Evolutionary conservation across 1,139 yeast genomes (phyloP).

Genomic region (Kurtzmaniella quercitrusa): DNA sequence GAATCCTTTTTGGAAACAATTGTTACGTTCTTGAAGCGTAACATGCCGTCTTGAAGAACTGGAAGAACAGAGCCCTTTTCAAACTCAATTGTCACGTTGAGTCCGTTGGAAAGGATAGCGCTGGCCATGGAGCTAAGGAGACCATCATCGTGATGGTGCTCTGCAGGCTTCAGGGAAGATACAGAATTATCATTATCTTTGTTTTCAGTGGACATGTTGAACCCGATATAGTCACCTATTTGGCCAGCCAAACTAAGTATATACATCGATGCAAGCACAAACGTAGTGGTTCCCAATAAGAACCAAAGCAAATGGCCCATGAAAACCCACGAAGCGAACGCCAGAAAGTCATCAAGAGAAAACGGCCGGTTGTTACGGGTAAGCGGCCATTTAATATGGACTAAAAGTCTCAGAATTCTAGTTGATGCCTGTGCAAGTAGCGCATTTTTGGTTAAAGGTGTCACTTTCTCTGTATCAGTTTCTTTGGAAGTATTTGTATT

Average conservation of each 20-base stretch:
- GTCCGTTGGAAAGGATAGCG: slow-evolving; percentile 35
- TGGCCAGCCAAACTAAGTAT: slow-evolving; percentile 41
- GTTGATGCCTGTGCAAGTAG: slow-evolving; percentile 43
- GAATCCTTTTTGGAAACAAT: slow-evolving; percentile 25
- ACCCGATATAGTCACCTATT: slow-evolving; percentile 14
- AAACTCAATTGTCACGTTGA: slow-evolving; percentile 35
- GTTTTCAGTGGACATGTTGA: slow-evolving; percentile 11
- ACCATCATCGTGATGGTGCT: slow-evolving; percentile 16
- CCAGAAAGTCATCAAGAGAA: slow-evolving; percentile 51
- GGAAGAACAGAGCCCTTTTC: slow-evolving; percentile 36
- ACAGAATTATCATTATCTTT: slow-evolving; percentile 11
- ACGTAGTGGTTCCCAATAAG: slow-evolving; percentile 63
- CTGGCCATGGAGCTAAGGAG: slow-evolving; percentile 34
- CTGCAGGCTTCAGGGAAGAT: not conserved
- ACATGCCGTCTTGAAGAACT: slow-evolving; percentile 56
- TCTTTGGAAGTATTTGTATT: too few species aligned
- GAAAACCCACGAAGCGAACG: slow-evolving; percentile 54
- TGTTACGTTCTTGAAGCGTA: slow-evolving; percentile 52
- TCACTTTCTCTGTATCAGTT: too few species aligned
- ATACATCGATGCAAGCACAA: slow-evolving; percentile 50
- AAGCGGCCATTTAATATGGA: slow-evolving; percentile 57
- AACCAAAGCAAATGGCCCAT: slow-evolving; percentile 57
- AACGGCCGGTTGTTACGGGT: slow-evolving; percentile 49
- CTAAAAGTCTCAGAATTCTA: slow-evolving; percentile 39
- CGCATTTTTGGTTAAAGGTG: slow-evolving; percentile 27